Conservation (phyloP, 148 eudicot genomes). For the Heliamphora exappendiculata region DNA sequence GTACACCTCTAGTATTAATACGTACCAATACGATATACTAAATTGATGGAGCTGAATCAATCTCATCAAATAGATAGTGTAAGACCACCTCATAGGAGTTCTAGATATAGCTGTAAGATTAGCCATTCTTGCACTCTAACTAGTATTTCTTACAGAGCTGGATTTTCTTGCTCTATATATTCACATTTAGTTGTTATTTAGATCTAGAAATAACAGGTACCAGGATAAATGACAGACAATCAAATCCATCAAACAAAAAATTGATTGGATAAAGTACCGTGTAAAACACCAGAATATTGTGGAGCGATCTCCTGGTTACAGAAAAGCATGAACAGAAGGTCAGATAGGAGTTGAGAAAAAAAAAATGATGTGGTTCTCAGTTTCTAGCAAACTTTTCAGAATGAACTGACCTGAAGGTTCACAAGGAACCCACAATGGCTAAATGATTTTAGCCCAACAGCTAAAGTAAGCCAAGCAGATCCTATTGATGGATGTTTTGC, state of each 20-base stretch:
- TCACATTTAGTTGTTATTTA: background rate
- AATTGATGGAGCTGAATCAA: background rate
- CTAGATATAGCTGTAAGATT: background rate
- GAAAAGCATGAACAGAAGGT: constrained; percentile 12
- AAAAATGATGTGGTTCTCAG: background rate
- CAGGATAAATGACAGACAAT: background rate
- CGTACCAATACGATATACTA: background rate
- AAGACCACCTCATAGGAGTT: background rate
- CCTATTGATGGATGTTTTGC: constrained; percentile 63
- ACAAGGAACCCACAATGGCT: constrained; percentile 94
- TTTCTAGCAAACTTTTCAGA: background rate
- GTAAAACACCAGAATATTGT: constrained; percentile 81
- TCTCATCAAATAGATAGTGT: background rate
- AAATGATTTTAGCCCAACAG: constrained; percentile 82
- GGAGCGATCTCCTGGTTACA: constrained; percentile 77
- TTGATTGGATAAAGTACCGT: constrained; percentile 36
- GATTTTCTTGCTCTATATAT: background rate
- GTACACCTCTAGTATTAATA: background rate
- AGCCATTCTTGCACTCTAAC: too few relatives aligned
- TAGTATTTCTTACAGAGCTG: background rate
- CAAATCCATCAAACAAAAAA: background rate
- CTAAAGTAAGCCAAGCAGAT: constrained; percentile 88
- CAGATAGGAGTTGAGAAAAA: constrained; percentile 11
- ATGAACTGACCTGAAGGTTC: constrained; percentile 68
- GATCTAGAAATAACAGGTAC: background rate